These are phyloP conservation scores for Alopecurus myosuroides DNA, from an alignment of 176 grass and related monocot species.

Conservation along the genomic window DNA sequence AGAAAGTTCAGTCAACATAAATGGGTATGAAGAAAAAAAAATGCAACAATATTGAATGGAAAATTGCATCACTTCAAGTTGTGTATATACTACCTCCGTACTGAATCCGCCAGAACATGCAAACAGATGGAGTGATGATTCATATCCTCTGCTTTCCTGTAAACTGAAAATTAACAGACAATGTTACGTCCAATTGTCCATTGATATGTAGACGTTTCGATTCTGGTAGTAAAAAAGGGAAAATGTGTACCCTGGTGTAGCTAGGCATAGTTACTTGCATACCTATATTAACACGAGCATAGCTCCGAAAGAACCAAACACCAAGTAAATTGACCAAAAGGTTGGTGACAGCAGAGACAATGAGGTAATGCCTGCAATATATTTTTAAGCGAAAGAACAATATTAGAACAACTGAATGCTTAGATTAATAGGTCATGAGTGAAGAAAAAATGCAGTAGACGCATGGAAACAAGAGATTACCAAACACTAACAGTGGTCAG, in stretches of 20 bases:
- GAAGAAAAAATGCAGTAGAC: background rate
- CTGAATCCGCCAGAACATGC: conserved; percentile 93
- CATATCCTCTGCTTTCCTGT: conserved; percentile 97
- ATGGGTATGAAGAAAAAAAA: too few species aligned
- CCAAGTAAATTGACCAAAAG: conserved; percentile 97
- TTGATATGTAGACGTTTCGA: background rate
- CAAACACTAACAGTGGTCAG: background rate
- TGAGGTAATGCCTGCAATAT: conserved; percentile 75
- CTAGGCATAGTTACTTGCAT: conserved; percentile 4
- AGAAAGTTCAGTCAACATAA: too few species aligned
- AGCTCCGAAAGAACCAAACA: conserved; percentile 95
- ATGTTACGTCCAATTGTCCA: background rate
- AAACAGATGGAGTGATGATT: conserved; percentile 93
- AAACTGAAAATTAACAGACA: conserved; percentile 44
- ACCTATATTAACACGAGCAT: conserved; percentile 92
- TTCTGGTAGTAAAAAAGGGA: background rate
- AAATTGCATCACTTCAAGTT: background rate
- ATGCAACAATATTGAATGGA: background rate
- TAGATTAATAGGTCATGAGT: background rate
- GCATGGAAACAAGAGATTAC: background rate
- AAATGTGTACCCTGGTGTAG: background rate
- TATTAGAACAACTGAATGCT: background rate
- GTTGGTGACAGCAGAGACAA: conserved; percentile 92
- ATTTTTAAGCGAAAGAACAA: background rate
- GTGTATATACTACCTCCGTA: conserved; percentile 59